Evolutionary conservation across 1,284 basidiomycete species (phyloP).

Genomic region (Irpex sp.): DNA sequence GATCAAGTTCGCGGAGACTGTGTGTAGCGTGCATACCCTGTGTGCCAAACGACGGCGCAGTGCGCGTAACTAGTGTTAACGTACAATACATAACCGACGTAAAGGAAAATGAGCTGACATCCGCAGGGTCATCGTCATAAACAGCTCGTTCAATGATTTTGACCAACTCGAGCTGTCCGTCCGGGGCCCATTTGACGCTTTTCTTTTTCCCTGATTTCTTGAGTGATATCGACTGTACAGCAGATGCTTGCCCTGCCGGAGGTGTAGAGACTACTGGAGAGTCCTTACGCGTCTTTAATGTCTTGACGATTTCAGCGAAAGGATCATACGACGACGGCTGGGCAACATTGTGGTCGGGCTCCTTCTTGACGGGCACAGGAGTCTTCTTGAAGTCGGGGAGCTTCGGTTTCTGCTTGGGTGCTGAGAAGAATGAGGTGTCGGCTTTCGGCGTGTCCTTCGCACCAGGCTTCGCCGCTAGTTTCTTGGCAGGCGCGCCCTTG

Average conservation of each 20-base stretch:
- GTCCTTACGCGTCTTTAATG: slow-evolving; percentile 59
- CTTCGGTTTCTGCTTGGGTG: slow-evolving; percentile 76
- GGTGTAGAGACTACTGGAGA: slow-evolving; percentile 45
- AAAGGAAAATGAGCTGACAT: slow-evolving; percentile 60
- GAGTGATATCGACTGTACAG: slow-evolving; percentile 22
- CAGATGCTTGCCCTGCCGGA: slow-evolving; percentile 20
- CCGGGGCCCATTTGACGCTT: slow-evolving; percentile 72
- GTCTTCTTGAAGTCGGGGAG: slow-evolving; percentile 80
- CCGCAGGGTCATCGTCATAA: slow-evolving; percentile 79
- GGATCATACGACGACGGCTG: slow-evolving; percentile 74
- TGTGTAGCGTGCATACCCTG: slow-evolving; percentile 66
- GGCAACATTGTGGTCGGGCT: slow-evolving; percentile 56
- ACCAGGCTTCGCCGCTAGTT: slow-evolving; percentile 19
- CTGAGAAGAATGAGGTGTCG: slow-evolving; percentile 81
- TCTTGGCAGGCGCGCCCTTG: slow-evolving; percentile 20
- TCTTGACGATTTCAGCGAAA: slow-evolving; percentile 76
- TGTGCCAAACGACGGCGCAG: slow-evolving; percentile 33
- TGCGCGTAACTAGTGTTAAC: slow-evolving; percentile 41
- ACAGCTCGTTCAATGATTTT: slow-evolving; percentile 77
- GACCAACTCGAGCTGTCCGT: slow-evolving; percentile 65
- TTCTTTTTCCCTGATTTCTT: slow-evolving; percentile 57
- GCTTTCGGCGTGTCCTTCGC: slow-evolving; percentile 52
- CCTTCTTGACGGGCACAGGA: slow-evolving; percentile 46
- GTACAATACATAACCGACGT: slow-evolving; percentile 43
- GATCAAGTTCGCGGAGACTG: slow-evolving; percentile 77